These are phyloP conservation scores for Ambrosiella cleistominuta DNA, from an alignment of 2,329 filamentous ascomycete species.

Conservation along the genomic window DNA sequence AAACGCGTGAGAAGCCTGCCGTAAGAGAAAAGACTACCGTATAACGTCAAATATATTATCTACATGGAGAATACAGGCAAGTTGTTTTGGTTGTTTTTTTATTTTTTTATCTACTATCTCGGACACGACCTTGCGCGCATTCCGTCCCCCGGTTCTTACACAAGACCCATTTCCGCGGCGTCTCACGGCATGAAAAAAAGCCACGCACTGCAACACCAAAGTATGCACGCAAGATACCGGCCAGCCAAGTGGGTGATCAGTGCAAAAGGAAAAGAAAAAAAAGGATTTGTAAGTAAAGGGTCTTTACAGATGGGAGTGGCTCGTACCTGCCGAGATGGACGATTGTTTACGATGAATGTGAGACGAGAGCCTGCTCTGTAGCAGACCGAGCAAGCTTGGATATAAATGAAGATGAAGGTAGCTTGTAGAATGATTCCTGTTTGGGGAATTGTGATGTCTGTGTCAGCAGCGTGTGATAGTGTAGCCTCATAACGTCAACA, in stretches of 20 bases:
- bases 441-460: neutral
- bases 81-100: neutral
- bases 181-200: neutral
- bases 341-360: neutral
- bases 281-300: neutral
- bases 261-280: neutral
- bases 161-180: neutral
- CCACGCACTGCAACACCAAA: neutral
- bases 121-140: neutral
- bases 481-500: no score
- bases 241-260: neutral
- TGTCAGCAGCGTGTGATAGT: no score
- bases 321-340: neutral
- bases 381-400: no score
- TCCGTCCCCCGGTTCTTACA: neutral
- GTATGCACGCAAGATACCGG: neutral
- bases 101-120: neutral
- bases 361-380: neutral
- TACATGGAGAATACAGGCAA: no score
- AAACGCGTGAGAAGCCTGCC: no score
- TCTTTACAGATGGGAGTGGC: neutral
- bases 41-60: no score
- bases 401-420: neutral
- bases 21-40: no score
- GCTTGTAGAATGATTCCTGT: neutral